Evolutionary conservation across 495 filamentous ascomycete genomes (phyloP).

Genomic region (Polyplosphaeria fusca): DNA sequence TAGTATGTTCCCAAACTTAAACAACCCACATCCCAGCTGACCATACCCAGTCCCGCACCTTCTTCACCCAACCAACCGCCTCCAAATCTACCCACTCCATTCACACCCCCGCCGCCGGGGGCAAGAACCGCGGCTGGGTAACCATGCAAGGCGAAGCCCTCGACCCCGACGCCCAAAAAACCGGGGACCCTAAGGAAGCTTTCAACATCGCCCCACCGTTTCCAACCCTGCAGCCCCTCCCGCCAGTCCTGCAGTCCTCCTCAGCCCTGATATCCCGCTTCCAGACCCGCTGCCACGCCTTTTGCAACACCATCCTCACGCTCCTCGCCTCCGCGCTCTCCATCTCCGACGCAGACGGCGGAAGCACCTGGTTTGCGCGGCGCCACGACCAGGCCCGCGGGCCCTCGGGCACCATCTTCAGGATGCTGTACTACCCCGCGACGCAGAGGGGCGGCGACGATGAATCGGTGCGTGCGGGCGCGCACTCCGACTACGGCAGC

Average conservation of each 20-base stretch:
- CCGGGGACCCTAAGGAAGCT: constrained; percentile 92
- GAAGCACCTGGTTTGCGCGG: constrained; percentile 66
- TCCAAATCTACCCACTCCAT: constrained; percentile 76
- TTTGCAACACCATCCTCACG: constrained; percentile 68
- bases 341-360: constrained; percentile 48
- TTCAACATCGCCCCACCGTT: constrained; percentile 87
- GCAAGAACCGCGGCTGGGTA: constrained; percentile 81
- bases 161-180: constrained; percentile 78
- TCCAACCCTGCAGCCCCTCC: constrained; percentile 76
- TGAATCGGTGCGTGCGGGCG: constrained; percentile 61
- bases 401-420: constrained; percentile 69
- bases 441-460: constrained; percentile 34
- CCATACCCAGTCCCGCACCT: constrained; percentile 60
- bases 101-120: constrained; percentile 51
- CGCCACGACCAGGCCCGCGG: constrained; percentile 62
- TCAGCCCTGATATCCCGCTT: constrained; percentile 64
- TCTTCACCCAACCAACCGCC: constrained; percentile 68
- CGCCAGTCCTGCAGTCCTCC: constrained; percentile 57
- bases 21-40: constrained; percentile 9
- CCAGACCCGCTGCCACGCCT: constrained; percentile 62
- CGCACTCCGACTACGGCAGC: constrained; percentile 65
- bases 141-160: constrained; percentile 84
- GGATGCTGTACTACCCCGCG: constrained; percentile 70
- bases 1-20: constrained; percentile 51
- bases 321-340: constrained; percentile 74